Percentiles rank a stretch among this genome's conserved stretches.
Evolutionary conservation across 2,329 filamentous ascomycete genomes (phyloP).

Genomic region (Hymenoscyphus infarciens): DNA sequence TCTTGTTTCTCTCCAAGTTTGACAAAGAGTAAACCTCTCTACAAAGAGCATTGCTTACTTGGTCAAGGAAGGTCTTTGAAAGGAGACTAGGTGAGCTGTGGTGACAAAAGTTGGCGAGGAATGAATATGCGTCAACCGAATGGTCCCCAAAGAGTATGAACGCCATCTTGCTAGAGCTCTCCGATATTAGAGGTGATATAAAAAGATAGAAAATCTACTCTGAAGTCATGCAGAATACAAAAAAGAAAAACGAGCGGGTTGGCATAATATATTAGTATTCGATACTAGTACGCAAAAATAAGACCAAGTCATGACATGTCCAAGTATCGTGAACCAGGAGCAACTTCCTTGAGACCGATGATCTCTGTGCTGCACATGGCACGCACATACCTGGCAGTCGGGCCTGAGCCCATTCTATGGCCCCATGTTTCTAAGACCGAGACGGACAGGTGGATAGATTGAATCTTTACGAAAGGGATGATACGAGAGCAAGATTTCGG

Average conservation of each 20-base stretch:
- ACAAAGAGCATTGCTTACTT: slow-evolving; percentile 53
- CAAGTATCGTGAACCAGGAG: background rate
- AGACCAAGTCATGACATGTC: background rate
- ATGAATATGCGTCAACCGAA: slow-evolving; percentile 62
- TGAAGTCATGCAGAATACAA: background rate
- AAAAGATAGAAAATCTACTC: slow-evolving; percentile 3
- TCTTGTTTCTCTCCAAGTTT: slow-evolving; percentile 51
- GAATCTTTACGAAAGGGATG: slow-evolving; percentile 5
- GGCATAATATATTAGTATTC: slow-evolving; percentile 11
- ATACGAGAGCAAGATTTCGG: slow-evolving; percentile 1
- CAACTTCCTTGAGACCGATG: slow-evolving; percentile 8
- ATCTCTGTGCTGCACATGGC: slow-evolving; percentile 4
- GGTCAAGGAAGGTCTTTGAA: slow-evolving; percentile 59
- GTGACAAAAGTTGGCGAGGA: slow-evolving; percentile 54
- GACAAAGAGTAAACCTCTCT: slow-evolving; percentile 57
- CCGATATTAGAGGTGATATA: slow-evolving; percentile 19
- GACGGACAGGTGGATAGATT: slow-evolving; percentile 9
- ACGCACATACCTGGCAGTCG: slow-evolving; percentile 8
- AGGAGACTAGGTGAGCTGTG: slow-evolving; percentile 47
- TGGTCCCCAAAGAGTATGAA: slow-evolving; percentile 69
- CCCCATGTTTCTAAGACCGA: slow-evolving; percentile 10
- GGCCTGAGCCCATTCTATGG: slow-evolving; percentile 2
- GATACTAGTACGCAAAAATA: background rate
- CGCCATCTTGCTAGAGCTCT: slow-evolving; percentile 38
- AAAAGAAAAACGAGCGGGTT: background rate